Evolutionary conservation across 805 yeast species (phyloP), one percentile per base, ranked within the genome.

Genomic region (Candida silvatica): DNA sequence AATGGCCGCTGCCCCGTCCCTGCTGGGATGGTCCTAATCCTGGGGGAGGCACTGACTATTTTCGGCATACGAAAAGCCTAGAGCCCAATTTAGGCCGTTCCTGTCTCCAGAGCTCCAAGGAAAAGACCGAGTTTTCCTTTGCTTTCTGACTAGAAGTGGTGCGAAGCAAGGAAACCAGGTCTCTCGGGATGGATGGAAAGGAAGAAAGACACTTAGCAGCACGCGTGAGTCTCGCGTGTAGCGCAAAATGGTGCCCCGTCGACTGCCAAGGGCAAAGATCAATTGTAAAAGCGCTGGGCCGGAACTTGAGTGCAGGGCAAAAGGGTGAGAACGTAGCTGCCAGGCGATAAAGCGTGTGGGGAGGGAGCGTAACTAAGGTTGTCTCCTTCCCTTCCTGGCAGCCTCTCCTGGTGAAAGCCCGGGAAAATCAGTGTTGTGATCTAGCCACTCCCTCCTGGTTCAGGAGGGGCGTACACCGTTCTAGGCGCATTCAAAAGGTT

Each of bases 241-340:
- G 14, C 12, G 17, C 14, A 15, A 29, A 14, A 17, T n/a, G 20
- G 28, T 15, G 9, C 14, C 17, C 18, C 16, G 4, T n/a, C n/a
- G n/a, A n/a, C n/a, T n/a, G n/a, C n/a, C n/a, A n/a, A n/a, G n/a
- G n/a, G n/a, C n/a, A n/a, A n/a, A n/a, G n/a, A n/a, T n/a, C n/a
- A n/a, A n/a, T n/a, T n/a, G n/a, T n/a, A n/a, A n/a, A n/a, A n/a
- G n/a, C n/a, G n/a, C 34, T 12, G 34, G 17, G 34, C 34, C 34
- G 34, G 34, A 20, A 31, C 20, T 30, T 5, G 34, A 31, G 15
- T 27, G 14, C 33, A 20, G 28, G 24, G 34, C 34, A n/a, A 31
- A 31, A 8, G 24, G 14, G 8, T 31, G 34, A 23, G 28, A 31
- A 31, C 34, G 14, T 31, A 27, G 18, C n/a, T 17, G 33, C 8